Evolutionary conservation across 2,329 filamentous ascomycete species (phyloP).

Genomic region (Apiospora arundinis): DNA sequence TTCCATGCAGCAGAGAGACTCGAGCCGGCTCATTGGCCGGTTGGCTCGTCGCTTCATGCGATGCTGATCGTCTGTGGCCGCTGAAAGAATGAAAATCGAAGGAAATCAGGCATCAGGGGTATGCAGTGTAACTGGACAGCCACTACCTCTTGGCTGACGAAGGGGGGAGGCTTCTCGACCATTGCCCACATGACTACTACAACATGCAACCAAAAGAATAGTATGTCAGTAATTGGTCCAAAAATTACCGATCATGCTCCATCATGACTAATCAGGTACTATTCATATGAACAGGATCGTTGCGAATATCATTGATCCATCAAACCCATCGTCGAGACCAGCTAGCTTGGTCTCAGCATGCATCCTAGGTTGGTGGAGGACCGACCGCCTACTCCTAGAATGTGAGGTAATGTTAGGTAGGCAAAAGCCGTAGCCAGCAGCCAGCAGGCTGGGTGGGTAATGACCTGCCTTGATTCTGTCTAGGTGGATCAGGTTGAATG

Average conservation of each 20-base stretch:
- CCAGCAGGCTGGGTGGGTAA: not conserved
- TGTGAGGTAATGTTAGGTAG: not conserved
- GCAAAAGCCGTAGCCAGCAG: not conserved
- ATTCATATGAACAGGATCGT: not conserved
- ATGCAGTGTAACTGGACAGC: slow-evolving; percentile 1
- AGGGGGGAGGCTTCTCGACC: not conserved
- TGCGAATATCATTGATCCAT: not conserved
- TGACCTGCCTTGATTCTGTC: not conserved
- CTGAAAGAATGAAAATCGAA: not conserved
- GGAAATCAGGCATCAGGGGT: not conserved
- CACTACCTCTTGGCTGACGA: not conserved
- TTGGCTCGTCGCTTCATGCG: not conserved
- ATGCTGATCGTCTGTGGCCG: not conserved
- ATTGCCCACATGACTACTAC: not conserved
- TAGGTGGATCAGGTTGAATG: not conserved
- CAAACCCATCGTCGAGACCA: not conserved
- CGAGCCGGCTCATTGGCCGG: not conserved
- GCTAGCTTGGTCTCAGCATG: not conserved
- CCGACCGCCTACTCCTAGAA: not conserved
- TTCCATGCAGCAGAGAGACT: not conserved
- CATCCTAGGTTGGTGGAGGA: not conserved
- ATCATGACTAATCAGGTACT: not conserved
- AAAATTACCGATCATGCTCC: slow-evolving; percentile 1
- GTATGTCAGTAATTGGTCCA: not conserved
- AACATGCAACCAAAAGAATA: not conserved